Percentiles rank a stretch among this genome's conserved stretches.
These are phyloP conservation scores for Drechslera avenae DNA, from an alignment of 2,329 filamentous ascomycete genomes.

Conservation along the genomic window DNA sequence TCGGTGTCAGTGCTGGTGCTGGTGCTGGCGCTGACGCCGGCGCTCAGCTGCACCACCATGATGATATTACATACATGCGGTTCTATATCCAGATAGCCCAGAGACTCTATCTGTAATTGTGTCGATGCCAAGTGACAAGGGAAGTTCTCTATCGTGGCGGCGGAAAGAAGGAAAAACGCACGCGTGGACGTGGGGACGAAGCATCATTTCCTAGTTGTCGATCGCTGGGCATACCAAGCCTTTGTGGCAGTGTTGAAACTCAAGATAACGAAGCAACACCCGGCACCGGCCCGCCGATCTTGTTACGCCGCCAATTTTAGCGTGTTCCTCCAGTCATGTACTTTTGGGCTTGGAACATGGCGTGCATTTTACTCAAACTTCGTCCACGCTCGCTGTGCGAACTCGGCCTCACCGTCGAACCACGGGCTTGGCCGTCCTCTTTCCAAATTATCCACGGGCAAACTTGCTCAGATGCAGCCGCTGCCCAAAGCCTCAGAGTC, in stretches of 20 bases:
- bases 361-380: constrained; percentile 5
- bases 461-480: constrained; percentile 15
- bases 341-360: background rate
- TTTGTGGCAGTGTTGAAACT: constrained; percentile 33
- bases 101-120: background rate
- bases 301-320: constrained; percentile 19
- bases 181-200: constrained; percentile 12
- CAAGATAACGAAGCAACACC: constrained; percentile 34
- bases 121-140: background rate
- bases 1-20: too few relatives aligned
- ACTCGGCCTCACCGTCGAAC: background rate
- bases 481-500: constrained; percentile 28
- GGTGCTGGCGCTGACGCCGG: too few relatives aligned
- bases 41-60: too few relatives aligned
- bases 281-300: constrained; percentile 14
- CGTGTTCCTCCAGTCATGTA: constrained; percentile 4
- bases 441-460: constrained; percentile 6
- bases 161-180: constrained; percentile 12
- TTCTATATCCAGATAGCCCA: background rate
- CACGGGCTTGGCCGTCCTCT: constrained; percentile 1
- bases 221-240: constrained; percentile 15
- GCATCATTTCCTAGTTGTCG: constrained; percentile 13
- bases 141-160: background rate
- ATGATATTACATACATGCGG: too few relatives aligned
- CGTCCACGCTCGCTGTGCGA: constrained; percentile 7